Evolutionary conservation across 108 stramenopile genomes (phyloP).

Genomic region (Nitzschia palea): DNA sequence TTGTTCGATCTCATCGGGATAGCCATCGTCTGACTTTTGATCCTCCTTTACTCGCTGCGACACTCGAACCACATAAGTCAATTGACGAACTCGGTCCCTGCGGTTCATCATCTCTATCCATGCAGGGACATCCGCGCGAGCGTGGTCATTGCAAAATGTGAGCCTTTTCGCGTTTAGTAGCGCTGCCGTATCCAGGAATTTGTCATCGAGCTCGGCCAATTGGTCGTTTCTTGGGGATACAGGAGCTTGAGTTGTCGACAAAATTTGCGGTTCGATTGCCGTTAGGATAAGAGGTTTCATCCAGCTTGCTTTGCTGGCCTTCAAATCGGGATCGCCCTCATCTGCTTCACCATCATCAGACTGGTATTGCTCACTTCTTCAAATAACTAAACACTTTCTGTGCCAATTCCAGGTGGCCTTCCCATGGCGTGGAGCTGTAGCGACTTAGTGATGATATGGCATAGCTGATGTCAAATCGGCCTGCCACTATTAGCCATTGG

Average conservation of each 20-base stretch:
- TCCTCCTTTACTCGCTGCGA: slow-evolving; percentile 31
- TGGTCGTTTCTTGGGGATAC: not conserved
- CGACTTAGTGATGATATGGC: too few species aligned
- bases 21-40: not conserved
- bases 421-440: too few species aligned
- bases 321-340: slow-evolving; percentile 34
- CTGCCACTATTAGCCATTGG: too few species aligned
- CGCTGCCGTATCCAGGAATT: not conserved
- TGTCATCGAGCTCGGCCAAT: not conserved
- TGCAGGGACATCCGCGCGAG: slow-evolving; percentile 70
- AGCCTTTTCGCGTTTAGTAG: not conserved
- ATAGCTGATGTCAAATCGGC: too few species aligned
- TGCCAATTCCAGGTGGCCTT: too few species aligned
- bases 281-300: slow-evolving; percentile 41
- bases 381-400: too few species aligned
- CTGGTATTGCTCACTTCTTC: slow-evolving; percentile 37
- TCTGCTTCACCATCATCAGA: slow-evolving; percentile 49
- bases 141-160: slow-evolving; percentile 40
- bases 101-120: slow-evolving; percentile 90
- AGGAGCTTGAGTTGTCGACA: not conserved
- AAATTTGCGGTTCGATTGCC: slow-evolving; percentile 20
- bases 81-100: slow-evolving; percentile 57
- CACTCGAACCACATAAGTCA: slow-evolving; percentile 76
- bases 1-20: not conserved
- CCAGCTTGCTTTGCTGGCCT: slow-evolving; percentile 32